Percentiles rank a stretch among this genome's conserved stretches.
Evolutionary conservation across 345 rosid genomes (phyloP).

Genomic region (Rhodamnia rubescens): DNA sequence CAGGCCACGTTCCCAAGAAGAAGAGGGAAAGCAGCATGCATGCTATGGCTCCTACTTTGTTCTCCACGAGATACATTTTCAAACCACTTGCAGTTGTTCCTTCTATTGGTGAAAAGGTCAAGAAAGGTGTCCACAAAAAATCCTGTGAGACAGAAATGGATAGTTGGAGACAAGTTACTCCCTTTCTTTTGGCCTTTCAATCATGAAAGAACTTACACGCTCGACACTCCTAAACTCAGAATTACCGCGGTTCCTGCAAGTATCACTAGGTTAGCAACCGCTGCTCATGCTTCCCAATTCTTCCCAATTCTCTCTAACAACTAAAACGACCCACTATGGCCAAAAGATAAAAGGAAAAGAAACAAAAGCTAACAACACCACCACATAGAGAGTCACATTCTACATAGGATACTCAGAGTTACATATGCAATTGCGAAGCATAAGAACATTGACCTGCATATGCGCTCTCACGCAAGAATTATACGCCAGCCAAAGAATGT

Average conservation of each 20-base stretch:
- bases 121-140: neutral
- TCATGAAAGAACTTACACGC: neutral
- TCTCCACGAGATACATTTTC: conserved; percentile 58
- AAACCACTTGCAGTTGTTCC: neutral
- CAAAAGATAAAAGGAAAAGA: no score
- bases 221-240: neutral
- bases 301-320: neutral
- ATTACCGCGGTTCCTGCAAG: neutral
- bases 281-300: neutral
- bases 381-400: neutral
- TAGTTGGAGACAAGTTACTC: neutral
- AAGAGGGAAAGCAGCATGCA: conserved; percentile 59
- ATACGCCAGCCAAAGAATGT: neutral
- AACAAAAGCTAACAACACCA: neutral
- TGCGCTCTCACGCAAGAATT: neutral
- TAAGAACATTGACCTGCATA: neutral
- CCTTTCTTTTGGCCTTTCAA: neutral
- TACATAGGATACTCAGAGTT: neutral
- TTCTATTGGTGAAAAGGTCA: neutral
- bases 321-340: neutral
- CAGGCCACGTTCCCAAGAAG: conserved; percentile 89
- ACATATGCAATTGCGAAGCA: neutral
- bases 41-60: conserved; percentile 68
- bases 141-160: neutral
- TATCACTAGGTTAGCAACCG: neutral